These are phyloP conservation scores for Bretziella fagacearum DNA, from an alignment of 2,329 filamentous ascomycete species.

Conservation along the genomic window DNA sequence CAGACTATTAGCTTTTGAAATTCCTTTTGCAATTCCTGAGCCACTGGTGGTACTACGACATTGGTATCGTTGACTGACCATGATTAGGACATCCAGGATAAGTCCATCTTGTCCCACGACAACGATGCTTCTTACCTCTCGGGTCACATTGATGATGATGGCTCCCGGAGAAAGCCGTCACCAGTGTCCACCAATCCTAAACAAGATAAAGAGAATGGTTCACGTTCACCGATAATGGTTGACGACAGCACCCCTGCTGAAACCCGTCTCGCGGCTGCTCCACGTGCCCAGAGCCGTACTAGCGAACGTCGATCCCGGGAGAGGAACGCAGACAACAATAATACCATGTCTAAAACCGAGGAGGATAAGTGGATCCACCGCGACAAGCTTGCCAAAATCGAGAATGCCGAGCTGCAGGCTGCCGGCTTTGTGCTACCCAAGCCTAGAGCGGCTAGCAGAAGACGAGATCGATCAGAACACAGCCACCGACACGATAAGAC, in stretches of 20 bases:
- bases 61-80: neutral
- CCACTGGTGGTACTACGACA: neutral
- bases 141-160: neutral
- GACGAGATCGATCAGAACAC: conserved; percentile 16
- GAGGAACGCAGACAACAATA: neutral
- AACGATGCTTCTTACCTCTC: neutral
- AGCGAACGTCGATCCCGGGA: conserved; percentile 14
- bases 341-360: conserved; percentile 24
- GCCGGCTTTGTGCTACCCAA: conserved; percentile 50
- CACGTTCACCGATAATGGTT: conserved; percentile 10
- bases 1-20: neutral
- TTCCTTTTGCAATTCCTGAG: neutral
- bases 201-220: conserved; percentile 7
- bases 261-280: neutral
- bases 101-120: neutral
- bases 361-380: conserved; percentile 71
- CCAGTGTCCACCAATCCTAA: conserved; percentile 4
- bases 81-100: conserved; percentile 5
- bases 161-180: conserved; percentile 6
- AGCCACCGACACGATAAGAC: conserved; percentile 11
- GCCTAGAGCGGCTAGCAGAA: conserved; percentile 35
- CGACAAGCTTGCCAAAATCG: conserved; percentile 68
- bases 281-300: conserved; percentile 12
- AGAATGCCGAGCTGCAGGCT: conserved; percentile 63
- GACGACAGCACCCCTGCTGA: conserved; percentile 12